A percentile compares a stretch with the other conserved stretches of the same genome.
Conservation (phyloP, 169 alveolate genomes). For the Cryptosporidium sp. region DNA sequence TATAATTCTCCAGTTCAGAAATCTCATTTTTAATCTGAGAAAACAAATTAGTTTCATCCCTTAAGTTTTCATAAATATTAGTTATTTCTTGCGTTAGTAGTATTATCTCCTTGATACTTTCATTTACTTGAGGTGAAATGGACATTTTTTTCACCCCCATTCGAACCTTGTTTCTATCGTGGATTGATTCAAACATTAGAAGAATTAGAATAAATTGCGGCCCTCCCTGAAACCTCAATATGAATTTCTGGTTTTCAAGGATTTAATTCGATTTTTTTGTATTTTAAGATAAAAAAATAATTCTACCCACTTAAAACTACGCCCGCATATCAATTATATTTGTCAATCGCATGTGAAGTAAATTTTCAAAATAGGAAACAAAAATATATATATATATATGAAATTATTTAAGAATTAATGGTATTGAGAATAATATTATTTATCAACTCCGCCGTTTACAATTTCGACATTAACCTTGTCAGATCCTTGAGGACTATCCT, state of each 20-base stretch:
- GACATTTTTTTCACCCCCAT: constrained; percentile 18
- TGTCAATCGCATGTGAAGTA: neutral
- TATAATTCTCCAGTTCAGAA: constrained; percentile 22
- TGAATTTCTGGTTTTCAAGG: neutral
- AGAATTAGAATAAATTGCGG: neutral
- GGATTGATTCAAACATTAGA: constrained; percentile 10
- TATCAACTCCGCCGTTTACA: neutral
- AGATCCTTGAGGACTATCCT: neutral
- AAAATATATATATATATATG: neutral
- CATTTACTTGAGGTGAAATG: constrained; percentile 30
- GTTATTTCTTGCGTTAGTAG: constrained; percentile 48
- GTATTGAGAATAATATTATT: constrained; percentile 3
- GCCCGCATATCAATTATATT: constrained; percentile 5
- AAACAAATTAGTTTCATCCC: constrained; percentile 2
- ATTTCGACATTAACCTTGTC: constrained; percentile 6
- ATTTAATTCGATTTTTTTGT: neutral
- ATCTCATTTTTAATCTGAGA: neutral
- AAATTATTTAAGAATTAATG: neutral
- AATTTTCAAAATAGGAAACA: neutral
- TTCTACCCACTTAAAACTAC: constrained; percentile 1
- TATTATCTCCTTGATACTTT: constrained; percentile 32
- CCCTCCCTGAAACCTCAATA: neutral
- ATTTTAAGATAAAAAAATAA: neutral
- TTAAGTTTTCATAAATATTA: constrained; percentile 16
- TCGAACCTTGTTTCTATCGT: neutral